Percentiles rank a stretch among this genome's conserved stretches.
Conservation (phyloP, 1,139 yeast species). For the Yamadazyma blattariae region DNA sequence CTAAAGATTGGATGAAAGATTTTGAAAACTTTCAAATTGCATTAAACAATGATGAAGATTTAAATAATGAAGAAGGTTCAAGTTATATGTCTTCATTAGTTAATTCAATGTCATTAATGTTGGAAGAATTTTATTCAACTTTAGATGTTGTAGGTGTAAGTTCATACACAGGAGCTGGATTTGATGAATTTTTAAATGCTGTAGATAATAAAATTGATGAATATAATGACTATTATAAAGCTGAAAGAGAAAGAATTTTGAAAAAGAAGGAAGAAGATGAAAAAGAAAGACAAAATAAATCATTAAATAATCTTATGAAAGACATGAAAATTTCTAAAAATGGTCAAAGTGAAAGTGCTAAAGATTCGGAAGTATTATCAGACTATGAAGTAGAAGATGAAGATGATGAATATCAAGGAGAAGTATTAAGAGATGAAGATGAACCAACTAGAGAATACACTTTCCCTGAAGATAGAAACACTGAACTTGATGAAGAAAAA, state of each 20-base stretch:
- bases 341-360: slow-evolving; percentile 16
- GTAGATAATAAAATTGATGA: slow-evolving; percentile 88
- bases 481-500: slow-evolving; percentile 51
- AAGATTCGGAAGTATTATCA: slow-evolving; percentile 65
- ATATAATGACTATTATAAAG: slow-evolving; percentile 76
- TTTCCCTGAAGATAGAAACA: slow-evolving; percentile 67
- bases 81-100: slow-evolving; percentile 92
- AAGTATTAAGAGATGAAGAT: slow-evolving; percentile 63
- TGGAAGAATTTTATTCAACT: slow-evolving; percentile 94
- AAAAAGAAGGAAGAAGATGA: slow-evolving; percentile 77
- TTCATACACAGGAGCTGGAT: slow-evolving; percentile 89
- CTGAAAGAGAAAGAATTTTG: slow-evolving; percentile 80
- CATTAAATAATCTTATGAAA: slow-evolving; percentile 70
- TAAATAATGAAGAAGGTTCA: slow-evolving; percentile 65
- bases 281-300: slow-evolving; percentile 66
- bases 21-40: slow-evolving; percentile 90
- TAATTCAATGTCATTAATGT: slow-evolving; percentile 92
- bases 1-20: slow-evolving; percentile 97
- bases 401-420: slow-evolving; percentile 60
- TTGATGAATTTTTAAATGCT: slow-evolving; percentile 81
- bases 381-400: slow-evolving; percentile 52
- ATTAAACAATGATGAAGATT: slow-evolving; percentile 56
- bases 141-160: slow-evolving; percentile 90
- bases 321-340: slow-evolving; percentile 66
- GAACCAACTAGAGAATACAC: slow-evolving; percentile 70